Conservation (phyloP, 495 filamentous ascomycete species). For the Xanthoparmelia taractica region DNA sequence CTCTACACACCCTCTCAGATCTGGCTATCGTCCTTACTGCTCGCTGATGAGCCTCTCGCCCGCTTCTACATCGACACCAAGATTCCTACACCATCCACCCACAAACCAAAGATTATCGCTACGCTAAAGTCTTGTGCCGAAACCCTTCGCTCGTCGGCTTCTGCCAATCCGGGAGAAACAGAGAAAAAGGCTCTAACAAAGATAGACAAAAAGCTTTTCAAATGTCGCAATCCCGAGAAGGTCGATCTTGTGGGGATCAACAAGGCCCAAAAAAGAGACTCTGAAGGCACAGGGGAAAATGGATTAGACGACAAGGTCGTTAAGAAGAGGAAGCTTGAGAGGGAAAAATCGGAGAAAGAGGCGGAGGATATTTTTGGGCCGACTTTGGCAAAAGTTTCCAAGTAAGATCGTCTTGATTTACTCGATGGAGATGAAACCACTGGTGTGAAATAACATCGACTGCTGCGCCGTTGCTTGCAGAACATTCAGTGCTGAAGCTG, state of each 20-base stretch:
- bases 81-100: constrained; percentile 37
- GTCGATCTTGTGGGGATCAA: constrained; percentile 34
- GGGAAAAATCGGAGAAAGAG: constrained; percentile 40
- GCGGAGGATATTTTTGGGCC: constrained; percentile 43
- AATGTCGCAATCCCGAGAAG: constrained; percentile 68
- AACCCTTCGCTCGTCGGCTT: constrained; percentile 35
- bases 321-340: constrained; percentile 55
- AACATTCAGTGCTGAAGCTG: background rate
- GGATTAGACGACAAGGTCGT: constrained; percentile 30
- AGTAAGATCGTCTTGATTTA: background rate
- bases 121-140: constrained; percentile 40
- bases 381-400: background rate
- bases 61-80: constrained; percentile 68
- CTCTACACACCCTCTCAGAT: constrained; percentile 93
- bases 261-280: constrained; percentile 39
- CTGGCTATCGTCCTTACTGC: constrained; percentile 68
- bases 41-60: constrained; percentile 65
- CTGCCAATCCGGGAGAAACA: constrained; percentile 34
- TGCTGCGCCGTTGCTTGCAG: background rate
- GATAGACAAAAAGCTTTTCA: constrained; percentile 65
- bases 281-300: constrained; percentile 13
- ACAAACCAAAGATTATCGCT: constrained; percentile 36
- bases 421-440: background rate
- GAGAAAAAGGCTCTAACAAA: constrained; percentile 47
- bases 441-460: background rate